A percentile compares a stretch with the other conserved stretches of the same genome.
Evolutionary conservation across 176 grass and related monocot species (phyloP).

Genomic region (Oryza meridionalis): DNA sequence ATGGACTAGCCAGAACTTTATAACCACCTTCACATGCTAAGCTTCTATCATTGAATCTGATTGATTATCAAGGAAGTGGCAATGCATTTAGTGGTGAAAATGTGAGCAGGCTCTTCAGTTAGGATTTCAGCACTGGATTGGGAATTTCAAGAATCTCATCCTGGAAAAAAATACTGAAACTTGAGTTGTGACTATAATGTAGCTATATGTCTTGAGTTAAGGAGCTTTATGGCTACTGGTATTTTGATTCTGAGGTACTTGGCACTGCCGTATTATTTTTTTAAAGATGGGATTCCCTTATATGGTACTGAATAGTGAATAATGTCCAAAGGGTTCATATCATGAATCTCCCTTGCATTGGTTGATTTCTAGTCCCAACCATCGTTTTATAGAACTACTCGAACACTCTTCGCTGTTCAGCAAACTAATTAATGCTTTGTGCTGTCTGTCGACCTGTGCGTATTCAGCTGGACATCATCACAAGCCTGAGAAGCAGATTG

Average conservation of each 20-base stretch:
- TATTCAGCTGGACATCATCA: constrained; percentile 69
- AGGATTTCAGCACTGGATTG: background rate
- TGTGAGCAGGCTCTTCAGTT: background rate
- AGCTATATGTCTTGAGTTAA: constrained; percentile 11
- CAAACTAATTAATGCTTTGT: constrained; percentile 10
- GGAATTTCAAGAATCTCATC: constrained; percentile 14
- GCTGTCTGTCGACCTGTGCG: constrained; percentile 14
- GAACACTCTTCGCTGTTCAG: background rate
- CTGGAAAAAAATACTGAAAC: background rate
- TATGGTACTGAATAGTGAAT: background rate
- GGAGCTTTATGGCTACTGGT: background rate
- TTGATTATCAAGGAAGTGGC: background rate
- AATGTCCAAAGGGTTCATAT: constrained; percentile 21
- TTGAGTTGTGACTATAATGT: constrained; percentile 3
- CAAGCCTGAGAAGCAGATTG: constrained; percentile 78
- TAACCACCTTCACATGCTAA: background rate
- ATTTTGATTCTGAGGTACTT: background rate
- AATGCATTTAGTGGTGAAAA: constrained; percentile 21
- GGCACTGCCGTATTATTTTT: background rate
- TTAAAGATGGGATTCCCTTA: background rate
- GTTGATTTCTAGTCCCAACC: constrained; percentile 10
- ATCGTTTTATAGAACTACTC: background rate
- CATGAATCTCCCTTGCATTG: background rate
- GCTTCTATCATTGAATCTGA: background rate
- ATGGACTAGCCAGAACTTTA: background rate